Evolutionary conservation across 2,329 filamentous ascomycete genomes (phyloP).

Genomic region (Cryphonectria japonica): DNA sequence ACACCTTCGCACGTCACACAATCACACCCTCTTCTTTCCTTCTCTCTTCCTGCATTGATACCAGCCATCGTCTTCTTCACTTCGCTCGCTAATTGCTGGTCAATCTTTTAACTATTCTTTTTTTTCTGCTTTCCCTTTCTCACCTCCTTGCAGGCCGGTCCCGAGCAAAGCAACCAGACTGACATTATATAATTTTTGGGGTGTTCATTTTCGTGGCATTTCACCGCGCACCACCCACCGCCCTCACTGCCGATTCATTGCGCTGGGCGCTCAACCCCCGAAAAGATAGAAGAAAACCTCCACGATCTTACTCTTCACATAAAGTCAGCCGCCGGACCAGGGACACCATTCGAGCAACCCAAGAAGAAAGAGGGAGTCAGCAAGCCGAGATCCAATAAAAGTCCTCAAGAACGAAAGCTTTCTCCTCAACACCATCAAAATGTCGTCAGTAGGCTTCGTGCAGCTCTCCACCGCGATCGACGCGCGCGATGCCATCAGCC

Average conservation of each 20-base stretch:
- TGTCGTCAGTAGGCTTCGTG: constrained; percentile 21
- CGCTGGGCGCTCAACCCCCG: constrained; percentile 14
- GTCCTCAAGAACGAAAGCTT: too few relatives aligned
- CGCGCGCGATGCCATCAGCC: constrained; percentile 16
- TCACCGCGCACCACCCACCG: not conserved
- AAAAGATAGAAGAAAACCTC: not conserved
- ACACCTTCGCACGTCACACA: not conserved
- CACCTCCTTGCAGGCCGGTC: constrained; percentile 5
- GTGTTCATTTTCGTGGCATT: not conserved
- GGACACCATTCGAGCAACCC: not conserved
- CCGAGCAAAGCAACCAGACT: not conserved
- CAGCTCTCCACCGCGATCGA: constrained; percentile 12
- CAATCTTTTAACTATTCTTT: constrained; percentile 13
- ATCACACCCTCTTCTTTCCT: not conserved
- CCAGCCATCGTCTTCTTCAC: not conserved
- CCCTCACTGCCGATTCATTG: constrained; percentile 6
- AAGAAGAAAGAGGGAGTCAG: not conserved
- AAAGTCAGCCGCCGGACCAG: too few relatives aligned
- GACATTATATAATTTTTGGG: not conserved
- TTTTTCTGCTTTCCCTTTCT: not conserved
- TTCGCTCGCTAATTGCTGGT: constrained; percentile 20
- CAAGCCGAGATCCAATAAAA: not conserved
- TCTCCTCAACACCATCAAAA: constrained; percentile 2
- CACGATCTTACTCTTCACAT: not conserved
- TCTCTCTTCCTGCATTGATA: not conserved